phyloP scores from a whole-genome alignment of 306 rosid genomes.

The Casuarina cunninghamiana region DNA sequence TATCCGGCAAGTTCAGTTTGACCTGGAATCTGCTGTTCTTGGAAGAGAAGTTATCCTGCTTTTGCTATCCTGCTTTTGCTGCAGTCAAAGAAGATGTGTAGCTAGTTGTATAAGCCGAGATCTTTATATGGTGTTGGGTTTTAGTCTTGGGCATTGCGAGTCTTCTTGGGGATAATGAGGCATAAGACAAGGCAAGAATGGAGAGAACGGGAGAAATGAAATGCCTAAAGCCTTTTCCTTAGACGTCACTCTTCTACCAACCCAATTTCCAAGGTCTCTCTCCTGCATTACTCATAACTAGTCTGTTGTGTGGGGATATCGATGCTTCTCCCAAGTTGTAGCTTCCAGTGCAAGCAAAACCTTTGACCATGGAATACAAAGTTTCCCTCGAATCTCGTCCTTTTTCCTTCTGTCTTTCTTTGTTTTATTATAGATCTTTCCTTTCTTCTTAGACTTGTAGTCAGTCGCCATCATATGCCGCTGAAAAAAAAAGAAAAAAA shows the following conservation, averaged over 20 bases:
- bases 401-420: too few species aligned
- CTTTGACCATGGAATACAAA: too few species aligned
- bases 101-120: not conserved
- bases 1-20: not conserved
- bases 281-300: too few species aligned
- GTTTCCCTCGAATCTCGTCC: too few species aligned
- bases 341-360: too few species aligned
- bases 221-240: not conserved
- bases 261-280: not conserved
- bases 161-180: not conserved
- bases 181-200: not conserved
- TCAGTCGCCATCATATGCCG: too few species aligned
- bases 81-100: not conserved
- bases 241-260: not conserved
- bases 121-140: not conserved
- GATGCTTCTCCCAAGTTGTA: too few species aligned
- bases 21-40: not conserved
- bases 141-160: not conserved
- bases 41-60: not conserved
- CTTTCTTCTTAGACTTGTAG: too few species aligned
- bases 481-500: too few species aligned
- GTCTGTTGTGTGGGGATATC: too few species aligned
- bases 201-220: not conserved
- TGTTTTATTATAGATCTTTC: too few species aligned
- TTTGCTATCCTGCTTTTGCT: not conserved